phyloP scores from a whole-genome alignment of 1,284 basidiomycete genomes.

The Inonotus hispidus region DNA sequence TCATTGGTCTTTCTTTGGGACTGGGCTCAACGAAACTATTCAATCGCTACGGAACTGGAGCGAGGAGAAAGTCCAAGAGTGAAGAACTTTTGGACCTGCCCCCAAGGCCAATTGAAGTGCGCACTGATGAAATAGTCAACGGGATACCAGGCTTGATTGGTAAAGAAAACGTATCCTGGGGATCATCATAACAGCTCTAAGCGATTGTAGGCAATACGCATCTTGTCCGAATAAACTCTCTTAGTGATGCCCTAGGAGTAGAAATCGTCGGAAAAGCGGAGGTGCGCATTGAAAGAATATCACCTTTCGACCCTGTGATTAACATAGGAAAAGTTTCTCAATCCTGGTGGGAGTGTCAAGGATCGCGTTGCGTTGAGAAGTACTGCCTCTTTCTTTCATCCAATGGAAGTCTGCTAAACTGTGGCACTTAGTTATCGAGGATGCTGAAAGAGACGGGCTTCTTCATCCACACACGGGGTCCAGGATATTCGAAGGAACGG shows the following conservation, averaged over 20 bases:
- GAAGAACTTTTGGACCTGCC: conserved; percentile 34
- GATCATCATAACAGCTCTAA: neutral
- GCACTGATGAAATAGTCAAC: conserved; percentile 67
- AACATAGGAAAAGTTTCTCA: conserved; percentile 64
- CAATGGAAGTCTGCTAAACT: neutral
- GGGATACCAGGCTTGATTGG: conserved; percentile 84
- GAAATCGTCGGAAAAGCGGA: conserved; percentile 97
- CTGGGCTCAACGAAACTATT: conserved; percentile 57
- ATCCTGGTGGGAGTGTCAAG: conserved; percentile 97
- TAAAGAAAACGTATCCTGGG: conserved; percentile 29
- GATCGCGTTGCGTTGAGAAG: conserved; percentile 92
- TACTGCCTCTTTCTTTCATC: conserved; percentile 29
- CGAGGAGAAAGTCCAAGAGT: conserved; percentile 38
- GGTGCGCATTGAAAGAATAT: conserved; percentile 37
- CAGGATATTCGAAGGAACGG: conserved; percentile 96
- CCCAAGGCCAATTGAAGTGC: conserved; percentile 65
- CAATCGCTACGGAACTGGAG: conserved; percentile 41
- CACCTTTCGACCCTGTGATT: neutral
- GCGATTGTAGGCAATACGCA: conserved; percentile 80
- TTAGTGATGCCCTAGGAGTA: conserved; percentile 87
- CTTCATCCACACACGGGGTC: conserved; percentile 86
- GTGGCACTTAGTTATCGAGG: conserved; percentile 70
- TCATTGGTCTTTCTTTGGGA: conserved; percentile 68
- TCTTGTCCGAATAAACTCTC: conserved; percentile 83
- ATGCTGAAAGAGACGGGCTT: conserved; percentile 83